Evolutionary conservation across 1,284 basidiomycete species (phyloP), one percentile per base, ranked within the genome.

Genomic region (Sporisorium iseilematis-ciliati): DNA sequence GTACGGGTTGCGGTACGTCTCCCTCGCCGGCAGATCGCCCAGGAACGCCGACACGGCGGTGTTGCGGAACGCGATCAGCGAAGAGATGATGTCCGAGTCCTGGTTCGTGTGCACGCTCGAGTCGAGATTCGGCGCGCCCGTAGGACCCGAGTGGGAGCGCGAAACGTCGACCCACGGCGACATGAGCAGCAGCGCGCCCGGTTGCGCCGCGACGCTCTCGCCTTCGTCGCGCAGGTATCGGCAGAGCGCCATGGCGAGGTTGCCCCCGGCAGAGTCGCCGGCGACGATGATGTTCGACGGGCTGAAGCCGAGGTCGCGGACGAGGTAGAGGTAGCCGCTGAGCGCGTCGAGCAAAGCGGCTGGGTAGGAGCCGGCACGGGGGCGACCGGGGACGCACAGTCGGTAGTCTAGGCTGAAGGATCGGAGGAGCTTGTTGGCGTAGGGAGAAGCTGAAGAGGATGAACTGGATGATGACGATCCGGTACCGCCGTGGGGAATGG

Each of bases 261-360:
- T 91, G 0, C 90, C 91, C 3, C 92, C 92, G 0, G 91, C 91
- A 45, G 89, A 90, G 80, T 92, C 91, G 20, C 91, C 91, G 7
- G 89, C 88, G 26, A 92, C 78, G 33, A 91, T 82, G 56, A 92
- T 89, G 77, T 90, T 90, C 65, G 87, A 86, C 8, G 80, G 76
- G 12, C 61, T 33, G 45, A 84, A 84, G 14, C 75, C 72, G 10
- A 79, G 72, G 8, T 63, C 51, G 8, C 73, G 64, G 14, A 80
- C 69, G 10, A 85, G 65, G 58, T 85, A 84, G 11, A 78, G 60
- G 53, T 82, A 85, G 25, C 77, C 80, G 23, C 78, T 67, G 1
- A 85, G 59, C 10, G 80, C 77, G 52, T 85, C 83, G 14, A 81
- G 57, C 1, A 84, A 58, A 2, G 82, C 79, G 0, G 81, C 82